Base-by-base conservation (phyloP, 805 yeast genomes). In the Ogataea pignaliae region DNA sequence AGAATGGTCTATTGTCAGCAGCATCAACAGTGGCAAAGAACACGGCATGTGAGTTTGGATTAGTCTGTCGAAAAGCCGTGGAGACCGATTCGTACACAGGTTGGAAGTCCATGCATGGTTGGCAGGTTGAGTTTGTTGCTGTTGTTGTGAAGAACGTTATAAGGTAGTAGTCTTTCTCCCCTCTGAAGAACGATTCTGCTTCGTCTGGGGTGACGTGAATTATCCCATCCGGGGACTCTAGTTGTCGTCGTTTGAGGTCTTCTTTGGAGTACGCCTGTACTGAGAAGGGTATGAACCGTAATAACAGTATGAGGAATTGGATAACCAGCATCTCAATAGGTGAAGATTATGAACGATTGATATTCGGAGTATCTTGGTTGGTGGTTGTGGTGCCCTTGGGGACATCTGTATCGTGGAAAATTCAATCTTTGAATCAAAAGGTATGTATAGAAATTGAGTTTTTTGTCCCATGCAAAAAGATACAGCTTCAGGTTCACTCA, bases 11-110 rank as follows among this genome's bases (percentile, higher is more conserved):
- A 51, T 81, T 81, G 2, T 65, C 57, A 2, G 56, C 50, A 40
- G 79, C 72, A 46, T 84, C 90, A 11, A 77, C 73, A 35, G 68
- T 63, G 32, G 71, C 66, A 56, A 82, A 73, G 55, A 70, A 69
- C 12, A 78, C 61, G 29, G 66, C 59, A 47, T 68, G 53, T 18
- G 70, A 57, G 5, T 61, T 59, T 1, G 75, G 69, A 47, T 75
- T 68, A 46, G 80, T 76, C 6, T 53, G 42, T 34, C 63, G 55
- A 61, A 79, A 76, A 2, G 77, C 64, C 1, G 51, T 52, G 0
- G 78, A 65, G 0, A 79, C 79, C 21, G 56, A 57, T 7, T 66
- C 56, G 33, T 71, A 63, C 2, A 72, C 64, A 0, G 68, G 65
- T 31, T 69, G 68, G 44, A 83, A 65, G 7, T 61, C 65, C 15